A percentile compares a stretch with the other conserved stretches of the same genome.
phyloP scores from a whole-genome alignment of 164 flowering plant genomes.

The Magnolia officinalis region DNA sequence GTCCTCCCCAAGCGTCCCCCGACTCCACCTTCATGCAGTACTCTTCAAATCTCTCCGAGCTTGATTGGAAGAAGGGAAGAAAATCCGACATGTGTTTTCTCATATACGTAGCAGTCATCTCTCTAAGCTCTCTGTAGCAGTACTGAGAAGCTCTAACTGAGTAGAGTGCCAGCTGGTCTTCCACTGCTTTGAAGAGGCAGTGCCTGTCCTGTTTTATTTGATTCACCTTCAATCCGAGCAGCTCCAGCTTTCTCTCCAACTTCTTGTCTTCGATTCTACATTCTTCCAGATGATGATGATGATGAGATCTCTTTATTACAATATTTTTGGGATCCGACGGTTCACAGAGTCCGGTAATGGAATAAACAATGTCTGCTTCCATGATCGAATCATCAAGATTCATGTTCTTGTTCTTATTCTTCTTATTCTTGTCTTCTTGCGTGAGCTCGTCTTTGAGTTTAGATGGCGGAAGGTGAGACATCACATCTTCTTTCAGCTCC shows the following conservation, averaged over 20 bases:
- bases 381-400: no score
- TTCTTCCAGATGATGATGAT: conserved; percentile 20
- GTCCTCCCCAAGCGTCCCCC: conserved; percentile 91
- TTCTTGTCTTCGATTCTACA: conserved; percentile 54
- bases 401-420: no score
- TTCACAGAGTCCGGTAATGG: no score
- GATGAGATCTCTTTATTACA: no score
- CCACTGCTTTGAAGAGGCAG: conserved; percentile 82
- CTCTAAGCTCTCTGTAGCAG: conserved; percentile 56
- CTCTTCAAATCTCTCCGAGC: conserved; percentile 51
- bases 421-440: no score
- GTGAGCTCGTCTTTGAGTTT: no score
- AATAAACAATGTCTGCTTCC: no score
- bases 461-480: no score
- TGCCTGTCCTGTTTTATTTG: conserved; percentile 91
- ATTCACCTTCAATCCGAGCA: conserved; percentile 56
- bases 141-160: conserved; percentile 43
- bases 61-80: conserved; percentile 66
- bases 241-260: conserved; percentile 62
- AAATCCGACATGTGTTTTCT: conserved; percentile 58
- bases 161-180: conserved; percentile 58
- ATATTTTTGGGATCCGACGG: no score
- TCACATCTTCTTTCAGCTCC: no score
- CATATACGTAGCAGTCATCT: conserved; percentile 77
- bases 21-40: conserved; percentile 76